A percentile compares a stretch with the other conserved stretches of the same genome.
These are phyloP conservation scores for Cutaneotrichosporon curvatum DNA, from an alignment of 1,284 basidiomycete species.

Conservation along the genomic window DNA sequence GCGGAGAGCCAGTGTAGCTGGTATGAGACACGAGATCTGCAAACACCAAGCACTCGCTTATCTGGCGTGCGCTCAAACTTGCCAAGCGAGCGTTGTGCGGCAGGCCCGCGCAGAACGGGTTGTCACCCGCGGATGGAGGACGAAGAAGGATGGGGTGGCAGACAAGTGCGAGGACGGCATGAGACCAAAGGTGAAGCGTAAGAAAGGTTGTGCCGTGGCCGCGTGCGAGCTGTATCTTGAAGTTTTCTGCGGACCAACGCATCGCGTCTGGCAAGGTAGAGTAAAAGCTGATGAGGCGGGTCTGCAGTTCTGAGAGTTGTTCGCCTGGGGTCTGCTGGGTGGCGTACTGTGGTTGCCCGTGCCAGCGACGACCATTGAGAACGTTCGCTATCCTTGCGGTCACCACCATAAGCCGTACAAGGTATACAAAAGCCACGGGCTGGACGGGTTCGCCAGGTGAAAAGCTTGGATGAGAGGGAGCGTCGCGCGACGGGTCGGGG, in stretches of 20 bases:
- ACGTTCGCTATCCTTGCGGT: constrained; percentile 46
- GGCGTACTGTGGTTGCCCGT: constrained; percentile 42
- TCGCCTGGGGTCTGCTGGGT: constrained; percentile 31
- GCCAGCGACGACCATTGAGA: constrained; percentile 46
- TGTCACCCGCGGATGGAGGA: constrained; percentile 44
- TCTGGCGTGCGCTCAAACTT: constrained; percentile 42
- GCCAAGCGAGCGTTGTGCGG: constrained; percentile 43
- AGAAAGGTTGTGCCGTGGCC: constrained; percentile 43
- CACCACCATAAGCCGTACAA: constrained; percentile 48
- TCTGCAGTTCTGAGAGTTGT: constrained; percentile 42
- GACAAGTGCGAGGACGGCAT: constrained; percentile 47
- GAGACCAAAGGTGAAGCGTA: constrained; percentile 41
- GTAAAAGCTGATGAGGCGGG: constrained; percentile 45
- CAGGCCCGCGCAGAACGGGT: constrained; percentile 44
- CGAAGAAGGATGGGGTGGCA: constrained; percentile 48
- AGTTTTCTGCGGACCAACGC: constrained; percentile 46
- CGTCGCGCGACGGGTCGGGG: constrained; percentile 39
- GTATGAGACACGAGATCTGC: constrained; percentile 37
- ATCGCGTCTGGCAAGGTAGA: constrained; percentile 41
- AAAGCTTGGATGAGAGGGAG: constrained; percentile 5
- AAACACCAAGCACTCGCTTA: constrained; percentile 48
- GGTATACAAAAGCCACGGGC: constrained; percentile 45
- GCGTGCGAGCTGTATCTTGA: constrained; percentile 44
- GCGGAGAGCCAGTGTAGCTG: constrained; percentile 32
- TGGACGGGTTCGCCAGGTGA: constrained; percentile 36